Percentiles rank a stretch among this genome's conserved stretches.
Conservation (phyloP, 2,329 filamentous ascomycete species). For the Stemphylium beticola region DNA sequence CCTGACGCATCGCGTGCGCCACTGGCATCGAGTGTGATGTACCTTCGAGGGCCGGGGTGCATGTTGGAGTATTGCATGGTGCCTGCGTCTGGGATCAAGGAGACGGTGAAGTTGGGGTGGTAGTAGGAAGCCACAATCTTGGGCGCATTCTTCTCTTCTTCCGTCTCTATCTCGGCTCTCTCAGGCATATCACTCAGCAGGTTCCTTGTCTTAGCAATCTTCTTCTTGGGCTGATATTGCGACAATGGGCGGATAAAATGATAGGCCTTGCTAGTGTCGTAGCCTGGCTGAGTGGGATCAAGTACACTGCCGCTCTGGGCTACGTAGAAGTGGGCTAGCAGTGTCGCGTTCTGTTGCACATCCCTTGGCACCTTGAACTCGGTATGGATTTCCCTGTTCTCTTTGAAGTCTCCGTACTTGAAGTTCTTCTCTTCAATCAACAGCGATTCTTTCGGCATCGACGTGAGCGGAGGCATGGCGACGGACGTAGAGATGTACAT, state of each 20-base stretch:
- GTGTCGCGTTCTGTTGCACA: constrained; percentile 89
- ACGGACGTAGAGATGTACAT: constrained; percentile 83
- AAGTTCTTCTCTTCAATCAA: constrained; percentile 84
- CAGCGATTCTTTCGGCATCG: constrained; percentile 69
- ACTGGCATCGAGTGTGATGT: constrained; percentile 77
- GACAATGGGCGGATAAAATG: constrained; percentile 86
- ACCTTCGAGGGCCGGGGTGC: constrained; percentile 77
- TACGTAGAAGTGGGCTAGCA: constrained; percentile 94
- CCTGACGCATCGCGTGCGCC: constrained; percentile 83
- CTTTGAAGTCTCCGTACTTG: constrained; percentile 76
- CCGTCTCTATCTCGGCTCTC: constrained; percentile 57
- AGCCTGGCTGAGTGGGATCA: constrained; percentile 75
- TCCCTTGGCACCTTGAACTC: constrained; percentile 76
- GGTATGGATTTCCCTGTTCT: constrained; percentile 78
- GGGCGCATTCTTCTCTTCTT: constrained; percentile 61
- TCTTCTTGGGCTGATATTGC: constrained; percentile 90
- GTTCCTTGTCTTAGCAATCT: constrained; percentile 84
- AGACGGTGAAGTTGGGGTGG: constrained; percentile 91
- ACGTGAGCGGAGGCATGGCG: constrained; percentile 70
- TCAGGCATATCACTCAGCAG: constrained; percentile 65
- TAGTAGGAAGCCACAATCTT: constrained; percentile 86
- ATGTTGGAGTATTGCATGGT: constrained; percentile 69
- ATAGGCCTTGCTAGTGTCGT: constrained; percentile 77
- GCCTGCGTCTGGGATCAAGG: constrained; percentile 82
- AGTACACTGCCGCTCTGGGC: constrained; percentile 75